Evolutionary conservation across 768 basidiomycete species (phyloP).

Genomic region (Termitomyces bulborhizus): DNA sequence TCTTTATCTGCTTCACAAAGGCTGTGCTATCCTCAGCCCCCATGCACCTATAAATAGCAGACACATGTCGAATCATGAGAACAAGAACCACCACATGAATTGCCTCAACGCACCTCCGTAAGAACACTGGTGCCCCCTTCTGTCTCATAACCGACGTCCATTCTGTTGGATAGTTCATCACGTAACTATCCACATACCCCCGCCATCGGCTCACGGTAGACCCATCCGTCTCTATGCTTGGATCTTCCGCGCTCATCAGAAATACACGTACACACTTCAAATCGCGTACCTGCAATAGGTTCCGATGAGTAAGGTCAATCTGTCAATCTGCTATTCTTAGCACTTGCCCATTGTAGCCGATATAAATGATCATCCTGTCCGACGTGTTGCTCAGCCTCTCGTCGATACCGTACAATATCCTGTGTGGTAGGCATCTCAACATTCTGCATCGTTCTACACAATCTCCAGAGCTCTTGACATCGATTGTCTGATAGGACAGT

Average conservation of each 20-base stretch:
- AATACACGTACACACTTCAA: conserved; percentile 53
- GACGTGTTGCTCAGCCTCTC: conserved; percentile 72
- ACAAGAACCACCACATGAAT: conserved; percentile 7
- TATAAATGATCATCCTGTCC: conserved; percentile 75
- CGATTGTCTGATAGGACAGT: conserved; percentile 78
- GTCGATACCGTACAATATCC: conserved; percentile 70
- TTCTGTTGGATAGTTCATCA: conserved; percentile 65
- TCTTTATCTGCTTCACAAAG: conserved; percentile 32
- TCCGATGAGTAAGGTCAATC: conserved; percentile 4
- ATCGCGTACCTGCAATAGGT: conserved; percentile 42
- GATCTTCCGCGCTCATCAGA: conserved; percentile 55
- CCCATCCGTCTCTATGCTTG: conserved; percentile 55
- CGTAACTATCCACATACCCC: conserved; percentile 69
- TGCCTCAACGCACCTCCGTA: conserved; percentile 44
- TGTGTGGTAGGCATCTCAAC: conserved; percentile 48
- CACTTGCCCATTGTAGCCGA: conserved; percentile 72
- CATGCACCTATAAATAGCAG: conserved; percentile 48
- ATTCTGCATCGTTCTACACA: conserved; percentile 46
- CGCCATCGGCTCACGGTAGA: conserved; percentile 55
- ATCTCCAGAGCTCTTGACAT: conserved; percentile 78
- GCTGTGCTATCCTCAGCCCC: conserved; percentile 37
- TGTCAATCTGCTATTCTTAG: conserved; percentile 13
- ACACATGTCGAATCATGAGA: conserved; percentile 20
- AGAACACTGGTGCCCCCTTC: conserved; percentile 38
- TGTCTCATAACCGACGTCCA: conserved; percentile 44